phyloP scores from a whole-genome alignment of 2,329 filamentous ascomycete species.

The Nannizziopsis arthrosporioides region DNA sequence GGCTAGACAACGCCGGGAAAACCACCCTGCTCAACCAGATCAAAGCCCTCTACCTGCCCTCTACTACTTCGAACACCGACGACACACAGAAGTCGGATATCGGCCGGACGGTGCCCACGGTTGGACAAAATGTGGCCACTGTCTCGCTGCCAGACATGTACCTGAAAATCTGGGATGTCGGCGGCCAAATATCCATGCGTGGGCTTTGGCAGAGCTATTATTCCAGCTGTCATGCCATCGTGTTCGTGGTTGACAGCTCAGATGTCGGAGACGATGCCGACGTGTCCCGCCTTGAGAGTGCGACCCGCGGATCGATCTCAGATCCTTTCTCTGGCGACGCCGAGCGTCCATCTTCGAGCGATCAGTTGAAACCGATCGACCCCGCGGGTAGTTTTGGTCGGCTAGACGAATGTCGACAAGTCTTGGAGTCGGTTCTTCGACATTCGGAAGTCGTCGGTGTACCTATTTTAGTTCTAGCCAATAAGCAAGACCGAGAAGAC shows the following conservation, averaged over 20 bases:
- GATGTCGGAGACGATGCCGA: constrained; percentile 74
- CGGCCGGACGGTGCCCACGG: constrained; percentile 83
- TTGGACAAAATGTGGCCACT: constrained; percentile 91
- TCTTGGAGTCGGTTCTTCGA: constrained; percentile 80
- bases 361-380: constrained; percentile 28
- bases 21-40: constrained; percentile 96
- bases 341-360: constrained; percentile 1
- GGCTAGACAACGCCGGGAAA: constrained; percentile 96
- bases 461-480: constrained; percentile 81
- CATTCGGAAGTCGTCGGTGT: constrained; percentile 83
- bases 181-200: constrained; percentile 78
- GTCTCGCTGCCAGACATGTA: constrained; percentile 89
- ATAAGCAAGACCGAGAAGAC: constrained; percentile 96
- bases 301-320: not conserved
- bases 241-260: constrained; percentile 93
- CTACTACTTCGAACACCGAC: constrained; percentile 23
- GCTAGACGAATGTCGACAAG: constrained; percentile 76
- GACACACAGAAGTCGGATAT: constrained; percentile 50
- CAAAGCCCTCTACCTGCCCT: constrained; percentile 62
- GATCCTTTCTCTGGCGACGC: no score
- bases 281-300: constrained; percentile 39
- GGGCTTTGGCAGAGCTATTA: constrained; percentile 96
- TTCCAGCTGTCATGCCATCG: constrained; percentile 82
- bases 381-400: constrained; percentile 38
- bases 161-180: constrained; percentile 96